Conservation (phyloP, 2,329 filamentous ascomycete genomes). For the Juglanconis juglandina region DNA sequence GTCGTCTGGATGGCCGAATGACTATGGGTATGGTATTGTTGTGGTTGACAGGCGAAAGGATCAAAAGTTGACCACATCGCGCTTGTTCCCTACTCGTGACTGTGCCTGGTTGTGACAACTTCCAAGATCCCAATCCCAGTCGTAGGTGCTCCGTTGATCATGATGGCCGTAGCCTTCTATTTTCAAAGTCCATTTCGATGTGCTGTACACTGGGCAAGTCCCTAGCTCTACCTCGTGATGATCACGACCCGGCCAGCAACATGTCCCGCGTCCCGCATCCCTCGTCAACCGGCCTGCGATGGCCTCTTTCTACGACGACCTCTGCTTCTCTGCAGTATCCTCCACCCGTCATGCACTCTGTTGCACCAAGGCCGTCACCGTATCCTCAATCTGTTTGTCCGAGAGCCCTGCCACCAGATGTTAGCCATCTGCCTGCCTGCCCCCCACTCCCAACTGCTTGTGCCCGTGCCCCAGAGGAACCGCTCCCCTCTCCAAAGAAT, state of each 20-base stretch:
- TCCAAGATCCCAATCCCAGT: too few species aligned
- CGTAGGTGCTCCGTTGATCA: background rate
- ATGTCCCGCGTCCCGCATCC: too few species aligned
- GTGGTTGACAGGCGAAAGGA: too few species aligned
- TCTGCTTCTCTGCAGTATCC: background rate
- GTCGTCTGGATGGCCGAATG: background rate
- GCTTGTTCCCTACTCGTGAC: background rate
- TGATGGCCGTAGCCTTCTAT: background rate
- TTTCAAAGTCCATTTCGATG: background rate
- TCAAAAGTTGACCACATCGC: background rate
- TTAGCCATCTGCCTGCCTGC: constrained; percentile 7
- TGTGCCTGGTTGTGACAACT: background rate
- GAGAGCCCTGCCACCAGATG: constrained; percentile 39
- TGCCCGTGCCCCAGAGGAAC: too few species aligned
- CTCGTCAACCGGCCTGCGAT: constrained; percentile 11
- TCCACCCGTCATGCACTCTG: constrained; percentile 23
- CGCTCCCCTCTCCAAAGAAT: too few species aligned
- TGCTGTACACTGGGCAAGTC: background rate
- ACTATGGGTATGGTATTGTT: background rate
- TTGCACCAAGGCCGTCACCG: constrained; percentile 54
- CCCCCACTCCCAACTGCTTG: too few species aligned
- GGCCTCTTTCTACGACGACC: constrained; percentile 13
- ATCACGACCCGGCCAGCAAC: background rate
- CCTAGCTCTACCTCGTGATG: background rate
- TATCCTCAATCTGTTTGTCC: constrained; percentile 60